A percentile compares a stretch with the other conserved stretches of the same genome.
Conservation (phyloP, 2,329 filamentous ascomycete species). For the Colletotrichum sp. region DNA sequence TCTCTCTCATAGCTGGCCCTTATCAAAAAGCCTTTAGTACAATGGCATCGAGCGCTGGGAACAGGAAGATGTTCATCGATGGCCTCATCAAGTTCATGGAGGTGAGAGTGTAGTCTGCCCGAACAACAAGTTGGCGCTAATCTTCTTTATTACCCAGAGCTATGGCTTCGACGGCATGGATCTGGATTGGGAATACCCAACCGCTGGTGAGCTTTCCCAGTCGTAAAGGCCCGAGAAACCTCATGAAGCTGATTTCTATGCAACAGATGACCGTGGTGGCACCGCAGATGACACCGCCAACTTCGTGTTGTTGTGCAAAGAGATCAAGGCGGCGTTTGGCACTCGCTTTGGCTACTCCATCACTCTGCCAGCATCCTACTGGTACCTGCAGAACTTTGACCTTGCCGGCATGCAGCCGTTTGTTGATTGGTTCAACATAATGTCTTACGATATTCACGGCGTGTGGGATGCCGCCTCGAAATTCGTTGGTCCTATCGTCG, state of each 20-base stretch:
- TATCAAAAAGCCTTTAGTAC: conserved; percentile 29
- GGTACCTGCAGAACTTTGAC: conserved; percentile 16
- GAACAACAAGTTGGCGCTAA: conserved; percentile 19
- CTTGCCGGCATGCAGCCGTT: neutral
- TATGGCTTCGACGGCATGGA: conserved; percentile 37
- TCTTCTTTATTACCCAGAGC: conserved; percentile 38
- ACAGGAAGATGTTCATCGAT: conserved; percentile 24
- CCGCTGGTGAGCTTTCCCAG: neutral
- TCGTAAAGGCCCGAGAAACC: neutral
- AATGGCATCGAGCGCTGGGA: conserved; percentile 10
- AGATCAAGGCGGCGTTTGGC: neutral
- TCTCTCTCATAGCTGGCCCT: conserved; percentile 21
- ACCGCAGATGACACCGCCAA: conserved; percentile 36
- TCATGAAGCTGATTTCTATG: conserved; percentile 28
- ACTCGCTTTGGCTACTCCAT: neutral
- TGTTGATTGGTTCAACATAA: conserved; percentile 33
- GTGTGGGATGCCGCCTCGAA: conserved; percentile 38
- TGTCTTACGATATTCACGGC: conserved; percentile 34
- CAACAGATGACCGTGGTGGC: conserved; percentile 37
- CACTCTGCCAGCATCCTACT: conserved; percentile 11
- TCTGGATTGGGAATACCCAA: conserved; percentile 30
- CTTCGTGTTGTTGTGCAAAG: conserved; percentile 22
- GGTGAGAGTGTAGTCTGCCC: conserved; percentile 30
- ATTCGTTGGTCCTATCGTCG: conserved; percentile 34
- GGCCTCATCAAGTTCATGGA: conserved; percentile 23